Conservation (phyloP, 352 stramenopile species). For the Pythium sp. region DNA sequence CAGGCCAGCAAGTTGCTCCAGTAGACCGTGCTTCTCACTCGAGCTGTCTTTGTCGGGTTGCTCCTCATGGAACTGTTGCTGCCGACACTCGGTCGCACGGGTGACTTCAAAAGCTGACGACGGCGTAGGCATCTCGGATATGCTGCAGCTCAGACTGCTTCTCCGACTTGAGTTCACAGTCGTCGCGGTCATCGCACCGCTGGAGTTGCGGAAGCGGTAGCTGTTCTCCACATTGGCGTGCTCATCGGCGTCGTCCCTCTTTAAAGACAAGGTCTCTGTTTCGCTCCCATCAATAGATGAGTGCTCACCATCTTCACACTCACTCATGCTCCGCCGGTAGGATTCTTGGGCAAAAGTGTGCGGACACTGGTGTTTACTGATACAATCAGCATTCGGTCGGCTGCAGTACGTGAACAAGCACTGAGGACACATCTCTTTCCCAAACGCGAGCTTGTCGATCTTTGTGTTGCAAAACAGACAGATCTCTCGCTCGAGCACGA, state of each 20-base stretch:
- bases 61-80: conserved; percentile 19
- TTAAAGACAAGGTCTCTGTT: background rate
- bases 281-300: conserved; percentile 1
- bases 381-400: conserved; percentile 40
- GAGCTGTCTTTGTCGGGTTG: background rate
- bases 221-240: conserved; percentile 8
- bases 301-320: conserved; percentile 2
- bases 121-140: conserved; percentile 1
- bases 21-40: background rate
- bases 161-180: conserved; percentile 11
- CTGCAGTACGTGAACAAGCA: conserved; percentile 64
- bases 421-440: conserved; percentile 44
- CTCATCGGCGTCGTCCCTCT: background rate
- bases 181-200: conserved; percentile 10
- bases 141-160: conserved; percentile 15
- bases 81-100: background rate
- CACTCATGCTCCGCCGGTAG: background rate
- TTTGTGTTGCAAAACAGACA: conserved; percentile 80
- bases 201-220: conserved; percentile 17
- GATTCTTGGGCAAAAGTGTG: conserved; percentile 15
- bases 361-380: conserved; percentile 66
- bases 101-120: background rate
- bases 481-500: conserved; percentile 69
- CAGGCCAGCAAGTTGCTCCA: conserved; percentile 5
- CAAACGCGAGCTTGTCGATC: conserved; percentile 59